A percentile compares a stretch with the other conserved stretches of the same genome.
Evolutionary conservation across 495 filamentous ascomycete genomes (phyloP).

Genomic region (Trichoderma virens): DNA sequence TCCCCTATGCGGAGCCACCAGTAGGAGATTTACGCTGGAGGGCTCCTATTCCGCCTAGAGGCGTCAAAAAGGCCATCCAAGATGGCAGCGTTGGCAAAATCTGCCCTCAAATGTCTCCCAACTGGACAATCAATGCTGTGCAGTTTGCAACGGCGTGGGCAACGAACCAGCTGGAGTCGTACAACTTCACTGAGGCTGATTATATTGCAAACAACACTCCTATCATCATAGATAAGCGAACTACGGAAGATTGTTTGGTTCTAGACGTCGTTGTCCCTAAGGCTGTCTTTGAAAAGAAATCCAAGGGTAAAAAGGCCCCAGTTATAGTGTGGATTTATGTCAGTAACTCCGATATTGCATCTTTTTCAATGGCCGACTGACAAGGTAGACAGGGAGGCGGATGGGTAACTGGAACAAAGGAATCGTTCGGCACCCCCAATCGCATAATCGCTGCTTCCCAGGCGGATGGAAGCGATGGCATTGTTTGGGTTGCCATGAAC

Average conservation of each 20-base stretch:
- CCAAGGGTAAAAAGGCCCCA: slow-evolving; percentile 25
- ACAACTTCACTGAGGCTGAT: background rate
- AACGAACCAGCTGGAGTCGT: background rate
- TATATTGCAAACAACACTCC: background rate
- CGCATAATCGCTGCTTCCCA: background rate
- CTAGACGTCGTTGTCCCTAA: slow-evolving; percentile 35
- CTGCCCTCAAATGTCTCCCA: background rate
- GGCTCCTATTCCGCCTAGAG: background rate
- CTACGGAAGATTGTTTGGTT: slow-evolving; percentile 44
- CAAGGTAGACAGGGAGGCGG: background rate
- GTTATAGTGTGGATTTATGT: slow-evolving; percentile 59
- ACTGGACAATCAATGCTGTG: background rate
- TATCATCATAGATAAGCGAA: background rate
- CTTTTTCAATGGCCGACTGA: background rate
- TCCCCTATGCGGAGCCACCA: slow-evolving; percentile 11
- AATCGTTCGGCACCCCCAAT: background rate
- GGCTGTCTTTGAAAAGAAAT: background rate
- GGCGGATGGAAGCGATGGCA: background rate
- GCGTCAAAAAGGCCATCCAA: background rate
- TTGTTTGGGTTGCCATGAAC: slow-evolving; percentile 54
- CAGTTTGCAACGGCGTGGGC: background rate
- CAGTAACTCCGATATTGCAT: slow-evolving; percentile 40
- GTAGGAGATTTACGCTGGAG: slow-evolving; percentile 6
- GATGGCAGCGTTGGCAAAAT: background rate
- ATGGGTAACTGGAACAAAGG: background rate